Evolutionary conservation across 352 stramenopile genomes (phyloP), one percentile per base, ranked within the genome.

Genomic region (Phytophthora pinifolia): DNA sequence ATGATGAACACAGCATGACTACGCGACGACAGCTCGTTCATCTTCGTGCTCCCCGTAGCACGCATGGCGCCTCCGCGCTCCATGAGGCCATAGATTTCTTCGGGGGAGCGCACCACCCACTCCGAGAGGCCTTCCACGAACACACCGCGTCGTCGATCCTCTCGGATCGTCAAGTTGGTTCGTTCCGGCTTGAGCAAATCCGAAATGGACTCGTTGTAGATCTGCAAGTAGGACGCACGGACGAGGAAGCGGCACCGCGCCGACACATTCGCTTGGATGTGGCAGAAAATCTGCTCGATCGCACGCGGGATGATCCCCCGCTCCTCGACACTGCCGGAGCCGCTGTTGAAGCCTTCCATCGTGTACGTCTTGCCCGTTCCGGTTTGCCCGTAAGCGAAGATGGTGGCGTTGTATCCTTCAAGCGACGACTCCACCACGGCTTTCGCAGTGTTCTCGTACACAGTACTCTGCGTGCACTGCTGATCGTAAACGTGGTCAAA

Each of bases 281-380:
- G 88, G 34, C 72, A 69, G 54, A 97, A 97, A 35, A 97, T 94
- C 68, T 99, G 94, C 57, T 99, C 96, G 31, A 99, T 98, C 8
- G 95, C 93, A 10, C 97, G 89, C 4, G 97, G 97, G 66, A 99
- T 99, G 69, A 99, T 99, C 20, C 97, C 97, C 14, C 96, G 81
- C 77, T 90, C 76, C 80, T 99, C 67, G 57, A 92, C 70, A 17
- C 90, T 74, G 59, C 87, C 70, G 15, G 96, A 82, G 65, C 96
- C 65, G 49, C 69, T 86, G 65, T 91, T 92, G 65, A 92, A 92
- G 2, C 97, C 97, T 61, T 98, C 95, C 97, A 99, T 99, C 1
- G 97, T 98, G 72, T 96, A 96, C 30, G 92, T 98, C 61, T 98
- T 98, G 39, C 92, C 92, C 3, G 79, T 96, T 44, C 92, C 92